phyloP scores from a whole-genome alignment of 345 rosid genomes.

The Gynandropsis gynandra region DNA sequence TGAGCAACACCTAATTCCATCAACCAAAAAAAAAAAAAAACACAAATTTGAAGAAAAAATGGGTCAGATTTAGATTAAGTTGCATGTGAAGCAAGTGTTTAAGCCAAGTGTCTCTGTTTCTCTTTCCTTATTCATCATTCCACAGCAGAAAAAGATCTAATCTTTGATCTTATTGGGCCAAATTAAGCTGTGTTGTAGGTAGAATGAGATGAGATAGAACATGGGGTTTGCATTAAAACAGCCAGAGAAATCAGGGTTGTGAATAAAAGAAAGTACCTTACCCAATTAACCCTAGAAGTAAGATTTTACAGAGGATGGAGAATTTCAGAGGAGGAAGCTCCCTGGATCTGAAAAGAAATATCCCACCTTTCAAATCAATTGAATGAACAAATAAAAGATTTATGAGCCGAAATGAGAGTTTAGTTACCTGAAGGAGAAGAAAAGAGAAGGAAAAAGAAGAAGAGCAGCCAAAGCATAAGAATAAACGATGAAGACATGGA shows the following conservation, averaged over 20 bases:
- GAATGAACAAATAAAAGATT: not conserved
- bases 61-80: too few relatives aligned
- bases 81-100: slow-evolving; percentile 11
- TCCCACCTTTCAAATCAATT: slow-evolving; percentile 2
- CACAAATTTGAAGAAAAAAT: too few relatives aligned
- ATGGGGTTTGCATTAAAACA: not conserved
- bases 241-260: not conserved
- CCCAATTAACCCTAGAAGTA: slow-evolving; percentile 82
- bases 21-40: too few relatives aligned
- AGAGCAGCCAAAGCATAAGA: slow-evolving; percentile 52
- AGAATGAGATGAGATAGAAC: not conserved
- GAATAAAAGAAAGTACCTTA: slow-evolving; percentile 17
- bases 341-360: slow-evolving; percentile 48
- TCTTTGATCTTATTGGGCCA: not conserved
- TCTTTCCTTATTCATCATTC: not conserved
- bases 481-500: slow-evolving; percentile 25
- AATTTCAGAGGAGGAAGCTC: slow-evolving; percentile 63
- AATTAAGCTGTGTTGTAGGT: not conserved
- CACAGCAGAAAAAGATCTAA: slow-evolving; percentile 4
- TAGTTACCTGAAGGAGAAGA: slow-evolving; percentile 57
- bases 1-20: slow-evolving; percentile 53
- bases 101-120: slow-evolving; percentile 1
- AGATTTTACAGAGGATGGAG: slow-evolving; percentile 53
- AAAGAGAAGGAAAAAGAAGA: slow-evolving; percentile 75
- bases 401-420: not conserved